Conservation (phyloP, 805 yeast genomes). For the Starmerella potacharoeniae region DNA sequence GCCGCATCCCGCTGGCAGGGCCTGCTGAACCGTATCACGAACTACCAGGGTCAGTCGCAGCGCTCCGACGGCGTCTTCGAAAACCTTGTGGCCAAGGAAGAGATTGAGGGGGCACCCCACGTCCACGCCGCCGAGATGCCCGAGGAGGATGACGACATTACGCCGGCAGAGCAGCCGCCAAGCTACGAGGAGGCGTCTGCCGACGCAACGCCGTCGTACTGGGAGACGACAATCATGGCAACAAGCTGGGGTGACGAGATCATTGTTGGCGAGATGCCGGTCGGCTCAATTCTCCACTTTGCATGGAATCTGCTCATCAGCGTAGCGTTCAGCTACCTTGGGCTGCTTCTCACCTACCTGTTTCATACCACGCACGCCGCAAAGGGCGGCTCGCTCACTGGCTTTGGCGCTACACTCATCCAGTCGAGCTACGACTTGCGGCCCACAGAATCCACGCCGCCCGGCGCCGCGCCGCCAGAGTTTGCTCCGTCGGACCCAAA, state of each 20-base stretch:
- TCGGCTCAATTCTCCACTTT: conserved; percentile 79
- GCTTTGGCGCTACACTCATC: conserved; percentile 74
- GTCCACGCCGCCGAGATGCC: conserved; percentile 9
- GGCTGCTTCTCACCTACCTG: conserved; percentile 79
- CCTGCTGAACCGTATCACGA: conserved; percentile 7
- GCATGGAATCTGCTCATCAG: conserved; percentile 84
- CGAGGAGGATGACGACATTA: conserved; percentile 20
- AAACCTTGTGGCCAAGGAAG: conserved; percentile 85
- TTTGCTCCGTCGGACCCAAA: conserved; percentile 50
- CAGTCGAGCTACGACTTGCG: conserved; percentile 52
- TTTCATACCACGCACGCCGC: conserved; percentile 96
- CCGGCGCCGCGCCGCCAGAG: conserved; percentile 28
- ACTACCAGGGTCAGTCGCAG: background rate
- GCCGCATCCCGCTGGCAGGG: conserved; percentile 11
- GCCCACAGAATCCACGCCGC: conserved; percentile 32
- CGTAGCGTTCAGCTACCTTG: conserved; percentile 86
- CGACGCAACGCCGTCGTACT: conserved; percentile 90
- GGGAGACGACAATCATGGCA: conserved; percentile 79
- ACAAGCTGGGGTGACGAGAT: conserved; percentile 75
- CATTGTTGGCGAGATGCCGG: conserved; percentile 90
- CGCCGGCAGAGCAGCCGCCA: conserved; percentile 54
- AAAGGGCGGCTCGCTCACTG: conserved; percentile 86
- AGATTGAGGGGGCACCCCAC: conserved; percentile 25
- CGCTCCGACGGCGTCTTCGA: conserved; percentile 81
- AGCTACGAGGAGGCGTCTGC: conserved; percentile 91